phyloP scores from a whole-genome alignment of 1,284 basidiomycete species.

The Dichomitus squalens region DNA sequence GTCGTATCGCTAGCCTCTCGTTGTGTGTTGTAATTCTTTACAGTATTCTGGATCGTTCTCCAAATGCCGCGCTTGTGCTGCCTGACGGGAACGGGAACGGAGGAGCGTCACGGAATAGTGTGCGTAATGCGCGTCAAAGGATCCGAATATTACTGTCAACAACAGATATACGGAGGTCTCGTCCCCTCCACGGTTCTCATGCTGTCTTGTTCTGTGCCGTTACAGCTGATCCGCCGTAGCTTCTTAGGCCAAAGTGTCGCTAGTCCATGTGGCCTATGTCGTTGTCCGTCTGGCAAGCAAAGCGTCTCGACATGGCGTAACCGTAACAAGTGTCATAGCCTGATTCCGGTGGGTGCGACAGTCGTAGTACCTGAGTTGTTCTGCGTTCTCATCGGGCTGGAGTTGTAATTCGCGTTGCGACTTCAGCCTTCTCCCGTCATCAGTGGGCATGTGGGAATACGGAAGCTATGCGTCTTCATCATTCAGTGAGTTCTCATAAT shows the following conservation, averaged over 20 bases:
- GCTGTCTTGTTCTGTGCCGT: background rate
- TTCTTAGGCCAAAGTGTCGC: background rate
- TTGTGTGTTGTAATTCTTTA: slow-evolving; percentile 13
- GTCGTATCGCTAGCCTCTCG: slow-evolving; percentile 16
- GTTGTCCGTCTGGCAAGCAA: background rate
- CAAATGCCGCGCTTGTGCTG: background rate
- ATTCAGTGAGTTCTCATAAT: slow-evolving; percentile 1
- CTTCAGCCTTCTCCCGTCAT: background rate
- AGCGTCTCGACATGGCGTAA: background rate
- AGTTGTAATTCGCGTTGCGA: background rate
- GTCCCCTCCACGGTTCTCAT: background rate
- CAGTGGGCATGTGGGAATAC: background rate
- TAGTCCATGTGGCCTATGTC: background rate
- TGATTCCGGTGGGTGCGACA: background rate
- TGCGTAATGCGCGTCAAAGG: background rate
- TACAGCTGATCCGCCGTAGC: background rate
- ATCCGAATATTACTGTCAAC: background rate
- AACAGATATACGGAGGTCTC: background rate
- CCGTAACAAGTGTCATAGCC: background rate
- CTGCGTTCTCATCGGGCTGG: background rate
- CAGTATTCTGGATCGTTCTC: slow-evolving; percentile 10
- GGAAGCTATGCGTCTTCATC: background rate
- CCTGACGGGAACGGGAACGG: background rate
- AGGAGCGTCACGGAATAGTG: background rate
- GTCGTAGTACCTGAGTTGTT: background rate